A percentile compares a stretch with the other conserved stretches of the same genome.
Evolutionary conservation across 2,329 filamentous ascomycete genomes (phyloP).

Genomic region (Fusarium sp.): DNA sequence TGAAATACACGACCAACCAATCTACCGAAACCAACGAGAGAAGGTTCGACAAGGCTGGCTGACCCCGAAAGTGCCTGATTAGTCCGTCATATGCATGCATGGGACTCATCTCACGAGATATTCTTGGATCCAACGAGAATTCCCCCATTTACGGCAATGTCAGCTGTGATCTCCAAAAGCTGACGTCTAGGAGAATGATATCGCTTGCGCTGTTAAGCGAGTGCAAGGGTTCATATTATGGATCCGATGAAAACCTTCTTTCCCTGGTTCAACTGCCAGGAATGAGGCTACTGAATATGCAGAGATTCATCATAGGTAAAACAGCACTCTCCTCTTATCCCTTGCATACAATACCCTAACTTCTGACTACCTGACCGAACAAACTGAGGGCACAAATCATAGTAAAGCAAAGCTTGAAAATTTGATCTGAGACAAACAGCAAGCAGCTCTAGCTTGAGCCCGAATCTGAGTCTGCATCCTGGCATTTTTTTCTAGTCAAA

Average conservation of each 20-base stretch:
- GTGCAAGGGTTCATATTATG: constrained; percentile 19
- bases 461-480: constrained; percentile 34
- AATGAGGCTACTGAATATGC: constrained; percentile 2
- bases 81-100: constrained; percentile 20
- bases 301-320: constrained; percentile 8
- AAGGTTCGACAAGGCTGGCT: constrained; percentile 33
- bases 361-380: not conserved
- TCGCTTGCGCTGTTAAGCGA: constrained; percentile 16
- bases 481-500: constrained; percentile 12
- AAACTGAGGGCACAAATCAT: constrained; percentile 17
- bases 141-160: constrained; percentile 11
- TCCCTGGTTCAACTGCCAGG: constrained; percentile 1
- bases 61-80: constrained; percentile 22
- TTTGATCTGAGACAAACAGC: constrained; percentile 25
- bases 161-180: constrained; percentile 28
- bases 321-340: not conserved
- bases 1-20: constrained; percentile 14
- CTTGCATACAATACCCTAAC: not conserved
- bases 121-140: constrained; percentile 10
- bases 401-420: constrained; percentile 6
- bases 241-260: constrained; percentile 23
- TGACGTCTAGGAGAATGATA: constrained; percentile 3
- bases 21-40: constrained; percentile 11
- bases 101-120: constrained; percentile 9
- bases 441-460: constrained; percentile 31